Evolutionary conservation across 225 moss, liverwort and hornwort species (phyloP).

Genomic region (Polytrichum commune): DNA sequence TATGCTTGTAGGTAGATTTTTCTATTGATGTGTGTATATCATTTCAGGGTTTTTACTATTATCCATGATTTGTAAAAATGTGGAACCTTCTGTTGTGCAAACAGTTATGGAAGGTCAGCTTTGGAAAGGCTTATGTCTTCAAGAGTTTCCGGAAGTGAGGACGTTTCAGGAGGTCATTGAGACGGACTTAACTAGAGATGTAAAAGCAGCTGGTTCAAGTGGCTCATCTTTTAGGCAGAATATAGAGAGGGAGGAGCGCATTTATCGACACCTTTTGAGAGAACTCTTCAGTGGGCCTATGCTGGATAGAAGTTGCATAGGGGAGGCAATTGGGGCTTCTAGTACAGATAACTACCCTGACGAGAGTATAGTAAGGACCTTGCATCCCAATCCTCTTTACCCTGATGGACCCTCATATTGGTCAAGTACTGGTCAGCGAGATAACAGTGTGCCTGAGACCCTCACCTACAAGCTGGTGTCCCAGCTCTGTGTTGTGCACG

Average conservation of each 20-base stretch:
- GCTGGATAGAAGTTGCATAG: conserved; percentile 48
- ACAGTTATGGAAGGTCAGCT: conserved; percentile 69
- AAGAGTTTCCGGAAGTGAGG: conserved; percentile 60
- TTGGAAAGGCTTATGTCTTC: conserved; percentile 62
- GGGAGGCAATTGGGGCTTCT: conserved; percentile 65
- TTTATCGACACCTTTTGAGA: conserved; percentile 49
- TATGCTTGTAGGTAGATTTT: too few species aligned
- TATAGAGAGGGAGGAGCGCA: conserved; percentile 61
- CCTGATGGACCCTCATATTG: conserved; percentile 64
- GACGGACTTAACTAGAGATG: conserved; percentile 27
- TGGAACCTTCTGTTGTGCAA: background rate
- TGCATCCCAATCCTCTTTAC: conserved; percentile 52
- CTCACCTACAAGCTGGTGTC: conserved; percentile 63
- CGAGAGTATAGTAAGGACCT: conserved; percentile 72
- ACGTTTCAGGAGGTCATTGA: conserved; percentile 49
- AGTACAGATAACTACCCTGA: conserved; percentile 79
- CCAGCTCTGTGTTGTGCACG: conserved; percentile 73
- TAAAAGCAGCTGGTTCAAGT: conserved; percentile 52
- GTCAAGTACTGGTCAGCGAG: conserved; percentile 65
- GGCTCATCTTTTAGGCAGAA: conserved; percentile 49
- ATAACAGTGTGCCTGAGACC: conserved; percentile 62
- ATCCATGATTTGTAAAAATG: background rate
- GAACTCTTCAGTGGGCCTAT: conserved; percentile 45
- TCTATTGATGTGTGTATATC: too few species aligned
- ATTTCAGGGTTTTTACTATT: too few species aligned